Percentiles rank a stretch among this genome's conserved stretches.
Conservation (phyloP, 768 basidiomycete genomes). For the Russula brevipes region DNA sequence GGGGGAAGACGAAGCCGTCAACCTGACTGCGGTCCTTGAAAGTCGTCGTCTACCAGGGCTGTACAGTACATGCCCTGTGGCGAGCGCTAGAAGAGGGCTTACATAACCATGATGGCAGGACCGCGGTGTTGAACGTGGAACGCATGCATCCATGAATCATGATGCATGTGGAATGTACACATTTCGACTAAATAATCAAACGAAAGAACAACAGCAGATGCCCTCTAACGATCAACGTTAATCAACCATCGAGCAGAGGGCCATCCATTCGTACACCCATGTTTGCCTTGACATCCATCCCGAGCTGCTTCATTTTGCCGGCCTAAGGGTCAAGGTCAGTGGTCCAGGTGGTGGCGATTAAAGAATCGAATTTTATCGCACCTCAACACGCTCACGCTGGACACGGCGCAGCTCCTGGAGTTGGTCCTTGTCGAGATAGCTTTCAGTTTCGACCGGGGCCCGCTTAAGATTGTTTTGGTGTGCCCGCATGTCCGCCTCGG, state of each 20-base stretch:
- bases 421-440: conserved; percentile 73
- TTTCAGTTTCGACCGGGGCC: conserved; percentile 58
- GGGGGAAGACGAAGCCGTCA: not conserved
- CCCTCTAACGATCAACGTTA: not conserved
- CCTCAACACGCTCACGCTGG: conserved; percentile 81
- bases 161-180: conserved; percentile 3
- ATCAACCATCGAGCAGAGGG: conserved; percentile 47
- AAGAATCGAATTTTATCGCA: conserved; percentile 32
- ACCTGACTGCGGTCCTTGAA: no score
- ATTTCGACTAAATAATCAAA: conserved; percentile 7
- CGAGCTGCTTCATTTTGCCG: conserved; percentile 79
- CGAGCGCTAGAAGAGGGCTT: no score
- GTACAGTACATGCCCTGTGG: no score
- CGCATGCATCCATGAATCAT: no score
- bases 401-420: conserved; percentile 75
- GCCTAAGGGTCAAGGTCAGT: conserved; percentile 40
- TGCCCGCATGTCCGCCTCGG: conserved; percentile 77
- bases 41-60: no score
- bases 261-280: conserved; percentile 88
- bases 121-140: no score
- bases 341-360: not conserved
- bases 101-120: no score
- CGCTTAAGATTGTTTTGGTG: conserved; percentile 69
- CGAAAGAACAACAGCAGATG: conserved; percentile 1
- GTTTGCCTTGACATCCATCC: conserved; percentile 80